These are phyloP conservation scores for Globisporangium polare DNA, from an alignment of 352 stramenopile genomes.

Conservation along the genomic window DNA sequence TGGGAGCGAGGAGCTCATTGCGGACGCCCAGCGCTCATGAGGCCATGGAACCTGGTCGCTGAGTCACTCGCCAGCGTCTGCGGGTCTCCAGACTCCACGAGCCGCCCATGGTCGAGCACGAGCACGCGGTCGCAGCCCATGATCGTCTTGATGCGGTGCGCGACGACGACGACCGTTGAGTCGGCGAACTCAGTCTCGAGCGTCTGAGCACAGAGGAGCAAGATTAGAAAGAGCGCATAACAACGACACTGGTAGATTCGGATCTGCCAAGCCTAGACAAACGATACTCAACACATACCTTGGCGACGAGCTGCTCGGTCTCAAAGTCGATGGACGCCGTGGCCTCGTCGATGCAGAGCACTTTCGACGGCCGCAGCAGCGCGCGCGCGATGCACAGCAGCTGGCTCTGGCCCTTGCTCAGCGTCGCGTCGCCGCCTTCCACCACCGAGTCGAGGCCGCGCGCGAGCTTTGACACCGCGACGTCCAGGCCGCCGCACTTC, in stretches of 20 bases:
- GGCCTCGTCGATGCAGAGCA: slow-evolving; percentile 93
- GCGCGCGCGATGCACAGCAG: slow-evolving; percentile 74
- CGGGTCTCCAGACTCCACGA: slow-evolving; percentile 52
- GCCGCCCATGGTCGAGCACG: slow-evolving; percentile 48
- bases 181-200: slow-evolving; percentile 91
- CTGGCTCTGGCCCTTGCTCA: slow-evolving; percentile 77
- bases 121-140: slow-evolving; percentile 90
- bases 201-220: slow-evolving; percentile 34
- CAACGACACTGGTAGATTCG: not conserved
- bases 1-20: not conserved
- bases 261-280: not conserved
- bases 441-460: slow-evolving; percentile 49
- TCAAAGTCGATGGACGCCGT: slow-evolving; percentile 89
- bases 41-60: slow-evolving; percentile 38
- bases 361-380: slow-evolving; percentile 86
- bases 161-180: slow-evolving; percentile 96
- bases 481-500: slow-evolving; percentile 45
- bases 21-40: slow-evolving; percentile 19
- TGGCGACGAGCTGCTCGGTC: slow-evolving; percentile 76
- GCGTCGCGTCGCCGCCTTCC: slow-evolving; percentile 36
- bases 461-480: slow-evolving; percentile 35
- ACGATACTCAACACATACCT: slow-evolving; percentile 26
- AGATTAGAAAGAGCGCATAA: slow-evolving; percentile 2
- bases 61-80: slow-evolving; percentile 28
- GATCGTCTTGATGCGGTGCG: slow-evolving; percentile 96